These are phyloP conservation scores for Exophiala dermatitidis DNA, from an alignment of 2,329 filamentous ascomycete genomes.

Conservation along the genomic window DNA sequence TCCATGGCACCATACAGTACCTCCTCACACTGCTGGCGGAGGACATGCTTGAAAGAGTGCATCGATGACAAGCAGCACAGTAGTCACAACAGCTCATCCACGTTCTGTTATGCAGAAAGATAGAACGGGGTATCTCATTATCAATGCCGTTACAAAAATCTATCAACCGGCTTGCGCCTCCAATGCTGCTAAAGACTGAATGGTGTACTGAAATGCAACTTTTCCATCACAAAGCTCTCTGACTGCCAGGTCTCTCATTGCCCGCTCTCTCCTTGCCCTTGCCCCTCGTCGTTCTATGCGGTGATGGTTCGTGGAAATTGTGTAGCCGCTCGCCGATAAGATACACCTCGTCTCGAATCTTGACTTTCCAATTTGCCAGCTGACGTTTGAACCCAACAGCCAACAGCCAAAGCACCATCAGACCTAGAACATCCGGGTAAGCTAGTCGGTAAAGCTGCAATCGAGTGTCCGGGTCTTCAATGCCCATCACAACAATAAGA, in stretches of 20 bases:
- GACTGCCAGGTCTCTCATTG: background rate
- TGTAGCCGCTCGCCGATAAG: constrained; percentile 89
- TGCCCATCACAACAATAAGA: constrained; percentile 33
- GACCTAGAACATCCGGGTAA: constrained; percentile 60
- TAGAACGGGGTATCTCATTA: too few relatives aligned
- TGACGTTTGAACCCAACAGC: constrained; percentile 38
- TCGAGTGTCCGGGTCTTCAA: constrained; percentile 28
- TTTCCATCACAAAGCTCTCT: background rate
- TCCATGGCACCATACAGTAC: too few relatives aligned
- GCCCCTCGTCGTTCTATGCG: background rate
- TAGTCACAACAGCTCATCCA: too few relatives aligned
- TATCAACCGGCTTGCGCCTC: too few relatives aligned
- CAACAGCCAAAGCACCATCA: constrained; percentile 35
- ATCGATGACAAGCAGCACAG: too few relatives aligned
- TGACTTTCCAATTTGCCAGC: constrained; percentile 67
- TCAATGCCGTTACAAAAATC: too few relatives aligned
- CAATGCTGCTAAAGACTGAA: too few relatives aligned
- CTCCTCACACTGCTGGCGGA: too few relatives aligned
- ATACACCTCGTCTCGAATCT: constrained; percentile 90
- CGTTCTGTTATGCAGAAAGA: too few relatives aligned
- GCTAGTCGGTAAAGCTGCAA: constrained; percentile 56
- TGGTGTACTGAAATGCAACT: too few relatives aligned
- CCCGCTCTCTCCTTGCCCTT: constrained; percentile 8
- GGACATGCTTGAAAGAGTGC: too few relatives aligned
- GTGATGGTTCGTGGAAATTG: constrained; percentile 67